Conservation (phyloP, 1,284 basidiomycete genomes). For the Boletellus deceptivus region DNA sequence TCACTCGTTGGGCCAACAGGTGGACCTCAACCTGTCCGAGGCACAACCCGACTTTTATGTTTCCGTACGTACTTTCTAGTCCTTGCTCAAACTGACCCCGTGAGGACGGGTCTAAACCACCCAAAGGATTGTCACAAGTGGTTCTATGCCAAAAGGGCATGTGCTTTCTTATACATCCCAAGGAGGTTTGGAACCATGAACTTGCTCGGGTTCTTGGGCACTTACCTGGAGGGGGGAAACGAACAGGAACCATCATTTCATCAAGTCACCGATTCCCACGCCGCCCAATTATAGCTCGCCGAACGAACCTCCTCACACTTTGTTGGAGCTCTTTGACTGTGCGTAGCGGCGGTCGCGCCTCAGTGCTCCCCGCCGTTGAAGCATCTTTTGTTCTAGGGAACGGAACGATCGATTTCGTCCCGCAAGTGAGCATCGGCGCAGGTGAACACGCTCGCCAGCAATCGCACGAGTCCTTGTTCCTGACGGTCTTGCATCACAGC, state of each 20-base stretch:
- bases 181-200: constrained; percentile 47
- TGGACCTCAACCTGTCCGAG: constrained; percentile 57
- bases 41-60: constrained; percentile 78
- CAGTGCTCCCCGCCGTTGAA: too few relatives aligned
- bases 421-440: constrained; percentile 52
- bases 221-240: neutral
- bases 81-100: neutral
- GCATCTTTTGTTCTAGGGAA: constrained; percentile 49
- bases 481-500: constrained; percentile 41
- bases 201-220: neutral
- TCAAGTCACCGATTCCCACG: constrained; percentile 76
- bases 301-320: constrained; percentile 40
- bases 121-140: constrained; percentile 81
- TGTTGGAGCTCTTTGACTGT: constrained; percentile 64
- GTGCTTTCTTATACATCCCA: constrained; percentile 77
- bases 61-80: constrained; percentile 48
- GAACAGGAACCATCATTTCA: constrained; percentile 66
- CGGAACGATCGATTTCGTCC: constrained; percentile 62
- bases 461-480: constrained; percentile 15
- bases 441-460: constrained; percentile 39
- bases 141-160: constrained; percentile 72
- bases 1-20: constrained; percentile 74
- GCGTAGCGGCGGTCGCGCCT: constrained; percentile 11
- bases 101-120: neutral
- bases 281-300: constrained; percentile 55